These are phyloP conservation scores for Epichloe gansuensis DNA, from an alignment of 2,329 filamentous ascomycete species.

Conservation along the genomic window DNA sequence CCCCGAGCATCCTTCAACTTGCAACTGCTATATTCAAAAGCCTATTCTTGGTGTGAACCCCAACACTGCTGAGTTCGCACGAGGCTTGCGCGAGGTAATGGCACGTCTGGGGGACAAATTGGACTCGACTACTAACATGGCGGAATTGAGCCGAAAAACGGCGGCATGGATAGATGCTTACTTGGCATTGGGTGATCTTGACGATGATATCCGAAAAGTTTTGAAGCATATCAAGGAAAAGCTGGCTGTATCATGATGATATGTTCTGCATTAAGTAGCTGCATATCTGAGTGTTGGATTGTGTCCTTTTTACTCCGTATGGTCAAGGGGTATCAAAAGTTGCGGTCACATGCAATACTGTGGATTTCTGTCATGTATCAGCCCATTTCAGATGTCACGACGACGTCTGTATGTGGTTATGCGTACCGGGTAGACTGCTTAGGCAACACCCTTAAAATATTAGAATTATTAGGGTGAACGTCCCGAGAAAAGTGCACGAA, in stretches of 20 bases:
- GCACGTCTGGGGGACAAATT: constrained; percentile 42
- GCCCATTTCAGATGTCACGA: too few relatives aligned
- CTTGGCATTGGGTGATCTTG: constrained; percentile 35
- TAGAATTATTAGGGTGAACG: background rate
- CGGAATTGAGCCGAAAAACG: constrained; percentile 34
- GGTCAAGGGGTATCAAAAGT: too few relatives aligned
- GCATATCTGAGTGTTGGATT: background rate
- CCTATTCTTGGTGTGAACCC: constrained; percentile 54
- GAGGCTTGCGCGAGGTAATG: constrained; percentile 53
- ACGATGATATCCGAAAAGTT: constrained; percentile 42
- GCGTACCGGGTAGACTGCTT: background rate
- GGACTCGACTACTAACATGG: constrained; percentile 31
- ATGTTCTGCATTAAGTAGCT: background rate
- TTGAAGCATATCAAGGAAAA: constrained; percentile 37
- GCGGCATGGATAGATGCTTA: constrained; percentile 42
- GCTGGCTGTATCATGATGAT: constrained; percentile 9
- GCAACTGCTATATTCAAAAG: constrained; percentile 58
- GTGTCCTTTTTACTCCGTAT: too few relatives aligned
- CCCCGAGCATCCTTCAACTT: constrained; percentile 48
- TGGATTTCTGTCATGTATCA: too few relatives aligned
- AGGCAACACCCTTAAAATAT: background rate
- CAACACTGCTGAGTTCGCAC: constrained; percentile 57
- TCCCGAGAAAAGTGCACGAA: background rate
- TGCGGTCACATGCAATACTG: too few relatives aligned
- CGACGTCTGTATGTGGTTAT: background rate